Percentiles rank a stretch among this genome's conserved stretches.
Conservation (phyloP, 371 early-diverging fungal genomes). For the Zopfochytrium polystomum region DNA sequence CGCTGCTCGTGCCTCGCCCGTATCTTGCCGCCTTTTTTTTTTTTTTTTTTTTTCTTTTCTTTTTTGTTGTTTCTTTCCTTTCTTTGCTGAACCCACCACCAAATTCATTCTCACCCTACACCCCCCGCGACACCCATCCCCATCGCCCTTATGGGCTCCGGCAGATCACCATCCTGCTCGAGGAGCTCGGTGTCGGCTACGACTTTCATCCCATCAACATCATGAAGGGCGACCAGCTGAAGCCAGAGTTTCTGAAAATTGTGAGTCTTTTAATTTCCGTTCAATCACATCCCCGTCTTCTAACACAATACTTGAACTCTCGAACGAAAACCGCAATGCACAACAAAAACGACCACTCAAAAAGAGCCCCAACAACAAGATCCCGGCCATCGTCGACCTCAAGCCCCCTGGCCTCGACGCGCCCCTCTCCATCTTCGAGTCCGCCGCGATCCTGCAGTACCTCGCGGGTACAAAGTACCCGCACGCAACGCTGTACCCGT, state of each 20-base stretch:
- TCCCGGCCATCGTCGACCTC: slow-evolving; percentile 25
- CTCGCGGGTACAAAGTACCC: slow-evolving; percentile 16
- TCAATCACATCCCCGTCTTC: not conserved
- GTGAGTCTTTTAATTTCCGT: slow-evolving; percentile 9
- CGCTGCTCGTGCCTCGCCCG: too few relatives aligned
- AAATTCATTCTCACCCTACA: too few relatives aligned
- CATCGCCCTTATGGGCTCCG: too few relatives aligned
- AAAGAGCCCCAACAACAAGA: slow-evolving; percentile 25
- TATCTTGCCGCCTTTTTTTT: too few relatives aligned
- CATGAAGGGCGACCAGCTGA: slow-evolving; percentile 21
- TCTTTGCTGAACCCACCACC: too few relatives aligned
- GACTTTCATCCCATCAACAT: slow-evolving; percentile 19
- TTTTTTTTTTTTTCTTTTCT: too few relatives aligned
- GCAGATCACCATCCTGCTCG: slow-evolving; percentile 22
- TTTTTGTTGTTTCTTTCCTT: too few relatives aligned
- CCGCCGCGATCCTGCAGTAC: slow-evolving; percentile 29
- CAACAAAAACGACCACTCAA: too few relatives aligned
- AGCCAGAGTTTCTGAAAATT: slow-evolving; percentile 24
- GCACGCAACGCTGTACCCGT: slow-evolving; percentile 10
- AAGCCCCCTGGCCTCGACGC: slow-evolving; percentile 9
- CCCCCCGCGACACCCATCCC: too few relatives aligned
- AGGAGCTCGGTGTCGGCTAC: slow-evolving; percentile 23
- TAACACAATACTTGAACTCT: not conserved
- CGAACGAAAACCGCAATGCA: not conserved
- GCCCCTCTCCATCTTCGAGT: slow-evolving; percentile 20